A percentile compares a stretch with the other conserved stretches of the same genome.
These are phyloP conservation scores for Colletotrichum costaricense DNA, from an alignment of 2,329 filamentous ascomycete species.

Conservation along the genomic window DNA sequence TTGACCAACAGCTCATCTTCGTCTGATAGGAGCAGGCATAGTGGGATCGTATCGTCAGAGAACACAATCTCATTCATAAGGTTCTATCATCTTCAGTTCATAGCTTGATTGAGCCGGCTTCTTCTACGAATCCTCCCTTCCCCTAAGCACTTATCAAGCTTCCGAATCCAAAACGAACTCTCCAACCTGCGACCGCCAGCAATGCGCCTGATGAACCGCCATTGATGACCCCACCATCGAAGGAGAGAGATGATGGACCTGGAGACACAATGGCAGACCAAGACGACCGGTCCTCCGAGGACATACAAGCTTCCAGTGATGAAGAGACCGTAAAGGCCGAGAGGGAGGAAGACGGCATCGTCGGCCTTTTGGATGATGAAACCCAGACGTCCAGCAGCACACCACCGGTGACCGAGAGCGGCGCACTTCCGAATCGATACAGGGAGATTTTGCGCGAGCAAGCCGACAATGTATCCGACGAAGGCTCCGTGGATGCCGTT, in stretches of 20 bases:
- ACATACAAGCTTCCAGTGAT: constrained; percentile 53
- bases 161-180: constrained; percentile 22
- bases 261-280: constrained; percentile 59
- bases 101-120: not conserved
- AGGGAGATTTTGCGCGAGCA: constrained; percentile 57
- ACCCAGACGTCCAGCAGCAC: constrained; percentile 40
- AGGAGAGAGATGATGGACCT: constrained; percentile 48
- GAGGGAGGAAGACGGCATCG: constrained; percentile 48
- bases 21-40: constrained; percentile 20
- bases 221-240: constrained; percentile 36
- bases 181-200: constrained; percentile 20
- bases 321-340: constrained; percentile 55
- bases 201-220: constrained; percentile 36
- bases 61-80: not conserved
- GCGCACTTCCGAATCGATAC: constrained; percentile 54
- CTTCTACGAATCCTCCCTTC: constrained; percentile 4
- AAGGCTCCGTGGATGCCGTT: constrained; percentile 64
- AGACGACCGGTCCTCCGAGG: constrained; percentile 56
- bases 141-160: constrained; percentile 16
- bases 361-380: constrained; percentile 50
- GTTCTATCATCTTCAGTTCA: not conserved
- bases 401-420: constrained; percentile 45
- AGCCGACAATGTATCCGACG: constrained; percentile 60
- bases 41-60: constrained; percentile 1
- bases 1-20: constrained; percentile 17